Percentiles rank a stretch among this genome's conserved stretches.
These are phyloP conservation scores for Aphanoascus verrucosus DNA, from an alignment of 2,329 filamentous ascomycete species.

Conservation along the genomic window DNA sequence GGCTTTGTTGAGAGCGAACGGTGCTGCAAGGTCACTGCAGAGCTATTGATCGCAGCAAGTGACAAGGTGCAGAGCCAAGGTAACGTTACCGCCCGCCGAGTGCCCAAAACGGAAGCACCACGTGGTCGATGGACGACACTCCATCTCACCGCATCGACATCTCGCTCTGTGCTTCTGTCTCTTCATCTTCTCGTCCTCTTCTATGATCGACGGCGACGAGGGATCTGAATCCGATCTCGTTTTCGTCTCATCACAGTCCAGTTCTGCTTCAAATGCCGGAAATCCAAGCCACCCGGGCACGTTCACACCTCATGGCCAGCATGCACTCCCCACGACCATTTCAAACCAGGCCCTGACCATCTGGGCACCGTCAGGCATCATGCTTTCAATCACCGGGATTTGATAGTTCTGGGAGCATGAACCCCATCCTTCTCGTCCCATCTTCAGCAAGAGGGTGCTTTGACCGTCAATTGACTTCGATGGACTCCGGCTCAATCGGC, in stretches of 20 bases:
- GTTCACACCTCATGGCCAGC: background rate
- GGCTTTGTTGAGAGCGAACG: too few relatives aligned
- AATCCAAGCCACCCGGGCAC: background rate
- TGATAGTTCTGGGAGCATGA: background rate
- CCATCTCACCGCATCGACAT: background rate
- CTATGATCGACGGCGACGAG: background rate
- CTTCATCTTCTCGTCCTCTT: background rate
- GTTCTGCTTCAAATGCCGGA: background rate
- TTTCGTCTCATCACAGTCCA: background rate
- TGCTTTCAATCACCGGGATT: too few relatives aligned
- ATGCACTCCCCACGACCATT: background rate
- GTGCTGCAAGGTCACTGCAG: too few relatives aligned
- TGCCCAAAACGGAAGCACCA: background rate
- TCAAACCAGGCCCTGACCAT: background rate
- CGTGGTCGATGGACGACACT: background rate
- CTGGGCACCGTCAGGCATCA: background rate
- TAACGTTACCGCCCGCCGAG: background rate
- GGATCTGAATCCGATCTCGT: background rate
- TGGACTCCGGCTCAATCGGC: slow-evolving; percentile 5
- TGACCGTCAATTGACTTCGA: slow-evolving; percentile 1
- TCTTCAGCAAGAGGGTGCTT: background rate
- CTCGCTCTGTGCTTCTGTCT: background rate
- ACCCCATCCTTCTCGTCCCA: background rate
- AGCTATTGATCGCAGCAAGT: too few relatives aligned
- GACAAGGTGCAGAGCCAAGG: background rate